A percentile compares a stretch with the other conserved stretches of the same genome.
These are phyloP conservation scores for Sarcomyxa edulis DNA, from an alignment of 768 basidiomycete species.

Conservation along the genomic window DNA sequence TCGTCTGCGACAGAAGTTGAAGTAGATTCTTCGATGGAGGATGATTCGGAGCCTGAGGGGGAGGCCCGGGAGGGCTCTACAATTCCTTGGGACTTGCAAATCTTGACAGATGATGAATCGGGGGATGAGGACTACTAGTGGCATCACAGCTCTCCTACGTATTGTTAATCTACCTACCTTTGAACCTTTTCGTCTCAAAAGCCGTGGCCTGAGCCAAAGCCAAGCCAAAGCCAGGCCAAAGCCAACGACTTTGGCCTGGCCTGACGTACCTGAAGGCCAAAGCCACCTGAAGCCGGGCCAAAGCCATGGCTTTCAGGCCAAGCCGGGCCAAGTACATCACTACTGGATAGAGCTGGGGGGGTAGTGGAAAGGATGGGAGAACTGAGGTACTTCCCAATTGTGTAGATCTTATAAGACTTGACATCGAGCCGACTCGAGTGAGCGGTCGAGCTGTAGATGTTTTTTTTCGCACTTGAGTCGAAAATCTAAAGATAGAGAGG, in stretches of 20 bases:
- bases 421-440: too few relatives aligned
- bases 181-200: too few relatives aligned
- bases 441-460: too few relatives aligned
- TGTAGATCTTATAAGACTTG: too few relatives aligned
- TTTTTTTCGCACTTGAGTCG: too few relatives aligned
- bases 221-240: slow-evolving; percentile 6
- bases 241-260: slow-evolving; percentile 10
- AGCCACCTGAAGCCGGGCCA: slow-evolving; percentile 14
- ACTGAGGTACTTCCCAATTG: too few relatives aligned
- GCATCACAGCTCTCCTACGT: neutral
- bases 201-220: slow-evolving; percentile 6
- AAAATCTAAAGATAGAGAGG: too few relatives aligned
- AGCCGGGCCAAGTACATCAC: slow-evolving; percentile 18
- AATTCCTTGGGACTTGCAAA: slow-evolving; percentile 7
- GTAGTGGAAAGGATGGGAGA: too few relatives aligned
- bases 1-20: too few relatives aligned
- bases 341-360: too few relatives aligned
- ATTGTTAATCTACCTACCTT: too few relatives aligned
- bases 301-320: slow-evolving; percentile 19
- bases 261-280: slow-evolving; percentile 3
- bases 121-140: neutral
- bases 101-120: slow-evolving; percentile 3
- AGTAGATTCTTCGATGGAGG: slow-evolving; percentile 1
- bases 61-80: too few relatives aligned
- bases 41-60: slow-evolving; percentile 1